Evolutionary conservation across 2,329 filamentous ascomycete genomes (phyloP).

Genomic region (Cladosporium cucumerinum): DNA sequence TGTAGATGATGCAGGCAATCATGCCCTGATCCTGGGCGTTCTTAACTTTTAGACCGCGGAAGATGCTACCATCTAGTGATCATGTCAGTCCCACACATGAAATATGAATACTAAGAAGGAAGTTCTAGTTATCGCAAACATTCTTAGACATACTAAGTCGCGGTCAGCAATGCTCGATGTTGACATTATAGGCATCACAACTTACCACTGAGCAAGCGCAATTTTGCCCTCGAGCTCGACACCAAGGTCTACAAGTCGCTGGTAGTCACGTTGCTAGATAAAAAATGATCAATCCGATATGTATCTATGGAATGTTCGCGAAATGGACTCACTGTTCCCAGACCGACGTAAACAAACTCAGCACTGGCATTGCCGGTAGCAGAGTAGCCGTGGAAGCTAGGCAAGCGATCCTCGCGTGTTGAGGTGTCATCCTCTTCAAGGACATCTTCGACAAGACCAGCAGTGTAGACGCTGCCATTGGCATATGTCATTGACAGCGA

Average conservation of each 20-base stretch:
- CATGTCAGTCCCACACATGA: neutral
- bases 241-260: conserved; percentile 36
- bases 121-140: neutral
- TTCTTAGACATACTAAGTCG: neutral
- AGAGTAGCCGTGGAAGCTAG: conserved; percentile 49
- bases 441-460: conserved; percentile 31
- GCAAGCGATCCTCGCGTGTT: conserved; percentile 24
- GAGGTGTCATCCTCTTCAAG: conserved; percentile 26
- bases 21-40: conserved; percentile 42
- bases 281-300: neutral
- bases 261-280: conserved; percentile 7
- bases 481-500: conserved; percentile 39
- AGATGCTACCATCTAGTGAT: conserved; percentile 18
- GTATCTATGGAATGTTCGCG: neutral
- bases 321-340: conserved; percentile 23
- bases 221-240: conserved; percentile 48
- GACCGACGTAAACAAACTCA: conserved; percentile 47
- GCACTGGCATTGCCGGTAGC: conserved; percentile 45
- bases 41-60: conserved; percentile 47
- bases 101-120: neutral
- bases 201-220: conserved; percentile 41
- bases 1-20: conserved; percentile 46
- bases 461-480: conserved; percentile 71
- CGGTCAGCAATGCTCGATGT: neutral
- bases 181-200: conserved; percentile 19